These are phyloP conservation scores for Talaromyces islandicus DNA, from an alignment of 2,329 filamentous ascomycete species.

Conservation along the genomic window DNA sequence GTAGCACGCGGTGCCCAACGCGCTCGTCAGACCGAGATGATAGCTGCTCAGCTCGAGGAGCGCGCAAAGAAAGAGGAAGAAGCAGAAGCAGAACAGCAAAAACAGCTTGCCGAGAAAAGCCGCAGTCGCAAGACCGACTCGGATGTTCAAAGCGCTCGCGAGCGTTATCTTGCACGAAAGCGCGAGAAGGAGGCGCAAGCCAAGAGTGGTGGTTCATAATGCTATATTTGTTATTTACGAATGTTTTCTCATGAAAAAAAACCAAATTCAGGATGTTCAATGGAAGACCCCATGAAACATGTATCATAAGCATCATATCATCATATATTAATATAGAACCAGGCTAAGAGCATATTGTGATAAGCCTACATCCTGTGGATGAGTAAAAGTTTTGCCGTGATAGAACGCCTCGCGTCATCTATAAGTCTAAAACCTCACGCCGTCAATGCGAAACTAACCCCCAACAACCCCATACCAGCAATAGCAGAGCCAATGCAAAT, in stretches of 20 bases:
- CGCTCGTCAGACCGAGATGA: conserved; percentile 55
- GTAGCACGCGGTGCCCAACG: conserved; percentile 40
- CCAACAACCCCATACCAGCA: conserved; percentile 73
- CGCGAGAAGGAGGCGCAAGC: conserved; percentile 38
- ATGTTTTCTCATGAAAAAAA: neutral
- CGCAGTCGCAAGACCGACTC: conserved; percentile 54
- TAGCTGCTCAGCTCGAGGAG: conserved; percentile 54
- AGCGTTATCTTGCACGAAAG: conserved; percentile 57
- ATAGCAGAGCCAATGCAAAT: conserved; percentile 35
- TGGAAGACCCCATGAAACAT: neutral
- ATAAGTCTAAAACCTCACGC: conserved; percentile 31
- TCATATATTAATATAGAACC: conserved; percentile 2
- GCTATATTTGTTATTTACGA: neutral
- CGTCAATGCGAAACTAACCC: conserved; percentile 78
- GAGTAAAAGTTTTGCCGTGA: neutral
- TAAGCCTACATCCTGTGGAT: neutral
- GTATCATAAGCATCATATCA: conserved; percentile 5
- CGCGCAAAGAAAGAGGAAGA: conserved; percentile 50
- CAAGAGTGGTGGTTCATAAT: neutral
- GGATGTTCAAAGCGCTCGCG: conserved; percentile 56
- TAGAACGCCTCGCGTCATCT: conserved; percentile 2
- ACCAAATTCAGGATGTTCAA: neutral
- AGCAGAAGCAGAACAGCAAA: conserved; percentile 50
- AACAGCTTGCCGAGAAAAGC: conserved; percentile 48
- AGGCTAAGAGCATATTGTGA: neutral